Percentiles rank a stretch among this genome's conserved stretches.
These are phyloP conservation scores for Trametes hirsuta DNA, from an alignment of 1,284 basidiomycete species.

Conservation along the genomic window DNA sequence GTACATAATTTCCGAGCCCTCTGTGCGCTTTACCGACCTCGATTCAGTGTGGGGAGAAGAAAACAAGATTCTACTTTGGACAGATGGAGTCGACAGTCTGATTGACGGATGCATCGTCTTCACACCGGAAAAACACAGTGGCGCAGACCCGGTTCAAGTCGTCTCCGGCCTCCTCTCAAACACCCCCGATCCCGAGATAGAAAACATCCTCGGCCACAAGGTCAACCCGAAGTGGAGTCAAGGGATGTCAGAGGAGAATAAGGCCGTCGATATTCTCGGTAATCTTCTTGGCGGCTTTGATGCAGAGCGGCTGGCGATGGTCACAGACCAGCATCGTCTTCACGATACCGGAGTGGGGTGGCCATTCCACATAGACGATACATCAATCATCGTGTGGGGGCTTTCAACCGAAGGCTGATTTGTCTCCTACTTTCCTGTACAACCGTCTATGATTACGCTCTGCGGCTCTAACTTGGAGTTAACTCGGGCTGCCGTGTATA, in stretches of 20 bases:
- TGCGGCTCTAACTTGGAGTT: too few relatives aligned
- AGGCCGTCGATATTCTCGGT: constrained; percentile 3
- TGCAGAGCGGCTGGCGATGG: background rate
- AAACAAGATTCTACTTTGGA: constrained; percentile 1
- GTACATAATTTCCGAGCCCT: constrained; percentile 5
- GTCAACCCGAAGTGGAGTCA: background rate
- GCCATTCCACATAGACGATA: too few relatives aligned
- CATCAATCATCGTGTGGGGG: too few relatives aligned
- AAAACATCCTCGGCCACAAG: background rate
- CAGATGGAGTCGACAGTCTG: constrained; percentile 9
- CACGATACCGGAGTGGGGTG: background rate
- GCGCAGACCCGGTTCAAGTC: constrained; percentile 1
- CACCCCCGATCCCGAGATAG: background rate
- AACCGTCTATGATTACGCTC: too few relatives aligned
- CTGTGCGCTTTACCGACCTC: constrained; percentile 5
- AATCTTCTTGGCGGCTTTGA: constrained; percentile 7
- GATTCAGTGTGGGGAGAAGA: background rate
- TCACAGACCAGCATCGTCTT: constrained; percentile 1
- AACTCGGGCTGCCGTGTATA: too few relatives aligned
- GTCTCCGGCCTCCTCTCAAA: background rate
- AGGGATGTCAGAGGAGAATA: background rate
- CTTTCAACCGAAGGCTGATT: too few relatives aligned
- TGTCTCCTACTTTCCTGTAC: too few relatives aligned
- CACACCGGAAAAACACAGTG: background rate
- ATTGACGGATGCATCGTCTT: constrained; percentile 3